Evolutionary conservation across 2,329 filamentous ascomycete genomes (phyloP).

Genomic region (Paradendryphiella salina): DNA sequence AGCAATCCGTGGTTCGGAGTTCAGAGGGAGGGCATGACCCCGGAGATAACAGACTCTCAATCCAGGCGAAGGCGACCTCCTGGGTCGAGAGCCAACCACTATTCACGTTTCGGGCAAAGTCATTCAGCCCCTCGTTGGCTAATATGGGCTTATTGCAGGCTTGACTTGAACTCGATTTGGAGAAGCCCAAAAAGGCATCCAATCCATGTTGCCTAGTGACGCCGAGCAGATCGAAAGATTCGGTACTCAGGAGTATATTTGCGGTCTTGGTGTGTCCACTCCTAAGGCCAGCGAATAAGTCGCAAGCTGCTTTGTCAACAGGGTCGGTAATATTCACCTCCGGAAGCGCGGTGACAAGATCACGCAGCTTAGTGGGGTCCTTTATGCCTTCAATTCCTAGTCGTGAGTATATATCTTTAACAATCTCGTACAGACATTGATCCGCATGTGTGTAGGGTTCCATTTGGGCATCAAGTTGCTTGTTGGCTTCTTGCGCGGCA

Average conservation of each 20-base stretch:
- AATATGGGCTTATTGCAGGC: constrained; percentile 47
- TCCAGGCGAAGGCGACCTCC: constrained; percentile 59
- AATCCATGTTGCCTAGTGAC: constrained; percentile 56
- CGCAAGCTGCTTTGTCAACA: constrained; percentile 45
- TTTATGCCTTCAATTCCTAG: constrained; percentile 54
- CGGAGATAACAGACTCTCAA: constrained; percentile 56
- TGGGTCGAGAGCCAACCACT: constrained; percentile 52
- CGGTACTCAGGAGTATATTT: constrained; percentile 53
- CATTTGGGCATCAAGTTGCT: constrained; percentile 60
- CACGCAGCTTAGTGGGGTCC: constrained; percentile 46
- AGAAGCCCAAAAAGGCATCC: constrained; percentile 61
- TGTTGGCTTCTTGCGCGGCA: constrained; percentile 56
- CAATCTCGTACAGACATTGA: constrained; percentile 59
- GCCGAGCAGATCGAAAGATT: constrained; percentile 55
- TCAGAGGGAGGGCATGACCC: constrained; percentile 27
- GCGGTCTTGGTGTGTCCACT: constrained; percentile 49
- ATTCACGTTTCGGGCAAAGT: constrained; percentile 54
- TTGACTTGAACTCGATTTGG: constrained; percentile 52
- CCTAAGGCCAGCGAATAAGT: constrained; percentile 48
- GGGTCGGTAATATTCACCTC: constrained; percentile 16
- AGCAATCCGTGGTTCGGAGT: constrained; percentile 31
- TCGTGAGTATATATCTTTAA: constrained; percentile 57
- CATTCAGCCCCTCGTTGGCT: constrained; percentile 43
- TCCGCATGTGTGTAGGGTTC: constrained; percentile 59
- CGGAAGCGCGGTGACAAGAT: constrained; percentile 28